phyloP scores from a whole-genome alignment of 805 yeast species.

The Candida silvatica region DNA sequence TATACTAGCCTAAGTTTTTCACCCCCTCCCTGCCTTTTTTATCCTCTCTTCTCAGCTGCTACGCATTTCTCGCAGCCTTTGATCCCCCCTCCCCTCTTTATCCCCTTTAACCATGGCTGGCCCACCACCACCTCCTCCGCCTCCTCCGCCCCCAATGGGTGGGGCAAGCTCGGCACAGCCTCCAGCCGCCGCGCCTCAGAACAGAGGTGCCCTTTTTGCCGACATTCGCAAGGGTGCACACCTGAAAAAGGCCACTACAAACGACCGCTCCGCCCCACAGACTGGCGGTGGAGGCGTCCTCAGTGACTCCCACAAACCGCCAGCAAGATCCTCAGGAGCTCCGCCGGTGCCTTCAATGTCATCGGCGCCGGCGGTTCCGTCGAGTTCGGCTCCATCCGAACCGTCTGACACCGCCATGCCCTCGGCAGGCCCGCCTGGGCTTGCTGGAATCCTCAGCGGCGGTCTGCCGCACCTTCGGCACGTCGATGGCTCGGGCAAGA shows the following conservation, averaged over 20 bases:
- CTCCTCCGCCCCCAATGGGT: constrained; percentile 36
- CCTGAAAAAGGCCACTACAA: constrained; percentile 55
- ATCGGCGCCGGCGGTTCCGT: constrained; percentile 7
- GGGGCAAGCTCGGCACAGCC: constrained; percentile 17
- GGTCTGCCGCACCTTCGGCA: constrained; percentile 70
- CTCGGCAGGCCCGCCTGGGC: constrained; percentile 30
- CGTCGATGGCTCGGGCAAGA: constrained; percentile 12
- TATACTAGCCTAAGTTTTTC: too few relatives aligned
- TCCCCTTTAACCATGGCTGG: constrained; percentile 26
- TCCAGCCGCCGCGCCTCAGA: constrained; percentile 18
- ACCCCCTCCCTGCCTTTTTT: too few relatives aligned
- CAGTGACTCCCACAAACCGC: constrained; percentile 24
- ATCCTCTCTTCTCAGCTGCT: too few relatives aligned
- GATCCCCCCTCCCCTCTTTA: constrained; percentile 2
- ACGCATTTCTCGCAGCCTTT: too few relatives aligned
- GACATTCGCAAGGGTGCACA: constrained; percentile 69
- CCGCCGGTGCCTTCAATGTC: constrained; percentile 11
- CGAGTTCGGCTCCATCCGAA: constrained; percentile 15
- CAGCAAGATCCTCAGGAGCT: constrained; percentile 6
- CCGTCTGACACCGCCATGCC: constrained; percentile 17
- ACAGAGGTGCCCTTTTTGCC: constrained; percentile 56
- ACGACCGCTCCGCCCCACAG: constrained; percentile 59
- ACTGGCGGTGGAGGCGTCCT: constrained; percentile 9
- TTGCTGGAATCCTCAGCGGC: constrained; percentile 68
- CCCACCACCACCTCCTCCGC: constrained; percentile 55